phyloP scores from a whole-genome alignment of 768 basidiomycete species.

The Naematelia encephala region DNA sequence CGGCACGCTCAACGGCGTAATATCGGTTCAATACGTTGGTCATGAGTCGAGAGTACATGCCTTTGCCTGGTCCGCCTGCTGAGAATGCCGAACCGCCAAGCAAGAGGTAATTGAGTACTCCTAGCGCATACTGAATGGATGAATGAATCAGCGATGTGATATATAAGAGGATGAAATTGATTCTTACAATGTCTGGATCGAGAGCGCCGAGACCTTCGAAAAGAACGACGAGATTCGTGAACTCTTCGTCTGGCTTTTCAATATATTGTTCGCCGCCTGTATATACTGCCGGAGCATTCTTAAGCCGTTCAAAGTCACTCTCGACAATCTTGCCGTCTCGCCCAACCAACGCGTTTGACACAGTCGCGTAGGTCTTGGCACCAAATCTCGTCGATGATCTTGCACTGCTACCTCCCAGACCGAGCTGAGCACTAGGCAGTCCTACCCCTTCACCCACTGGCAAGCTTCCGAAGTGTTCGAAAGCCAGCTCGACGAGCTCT shows the following conservation, averaged over 20 bases:
- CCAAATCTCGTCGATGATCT: conserved; percentile 45
- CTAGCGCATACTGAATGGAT: not conserved
- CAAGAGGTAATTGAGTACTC: not conserved
- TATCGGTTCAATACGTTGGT: conserved; percentile 93
- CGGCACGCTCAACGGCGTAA: conserved; percentile 89
- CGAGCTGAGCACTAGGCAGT: conserved; percentile 9
- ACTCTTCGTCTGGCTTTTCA: conserved; percentile 58
- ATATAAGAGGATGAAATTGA: not conserved
- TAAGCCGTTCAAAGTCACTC: conserved; percentile 41
- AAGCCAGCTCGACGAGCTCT: conserved; percentile 76
- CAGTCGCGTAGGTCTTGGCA: conserved; percentile 49
- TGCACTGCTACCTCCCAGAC: not conserved
- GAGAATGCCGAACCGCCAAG: conserved; percentile 10
- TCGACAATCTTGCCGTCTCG: conserved; percentile 4
- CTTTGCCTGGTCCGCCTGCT: conserved; percentile 90
- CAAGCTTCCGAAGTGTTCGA: conserved; percentile 69
- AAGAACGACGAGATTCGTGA: conserved; percentile 87
- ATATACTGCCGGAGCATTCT: conserved; percentile 56
- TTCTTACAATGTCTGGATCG: conserved; percentile 70
- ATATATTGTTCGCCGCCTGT: conserved; percentile 69
- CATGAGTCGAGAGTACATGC: conserved; percentile 97
- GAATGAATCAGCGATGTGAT: too few relatives aligned
- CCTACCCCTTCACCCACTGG: not conserved
- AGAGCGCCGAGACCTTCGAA: conserved; percentile 89
- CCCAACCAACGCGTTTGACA: conserved; percentile 22